Percentiles rank a stretch among this genome's conserved stretches.
These are phyloP conservation scores for Penicillium sp. DNA, from an alignment of 2,329 filamentous ascomycete genomes.

Conservation along the genomic window DNA sequence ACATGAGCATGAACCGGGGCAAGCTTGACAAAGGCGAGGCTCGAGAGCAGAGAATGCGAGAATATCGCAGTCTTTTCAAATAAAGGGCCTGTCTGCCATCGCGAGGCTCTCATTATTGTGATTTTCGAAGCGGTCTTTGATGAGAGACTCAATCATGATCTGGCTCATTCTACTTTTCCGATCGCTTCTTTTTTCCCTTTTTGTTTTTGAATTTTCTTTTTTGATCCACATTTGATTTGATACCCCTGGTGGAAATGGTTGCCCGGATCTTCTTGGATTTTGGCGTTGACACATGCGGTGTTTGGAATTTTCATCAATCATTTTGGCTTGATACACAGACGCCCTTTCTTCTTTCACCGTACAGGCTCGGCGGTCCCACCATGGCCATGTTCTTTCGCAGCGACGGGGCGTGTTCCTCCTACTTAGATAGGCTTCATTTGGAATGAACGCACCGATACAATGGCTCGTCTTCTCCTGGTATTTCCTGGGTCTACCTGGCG, in stretches of 20 bases:
- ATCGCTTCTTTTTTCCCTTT: too few relatives aligned
- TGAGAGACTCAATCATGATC: too few relatives aligned
- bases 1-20: slow-evolving; percentile 70
- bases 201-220: slow-evolving; percentile 4
- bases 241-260: too few relatives aligned
- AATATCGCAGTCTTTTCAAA: slow-evolving; percentile 55
- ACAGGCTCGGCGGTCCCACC: slow-evolving; percentile 3
- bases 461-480: neutral
- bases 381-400: neutral
- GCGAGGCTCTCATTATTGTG: too few relatives aligned
- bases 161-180: too few relatives aligned
- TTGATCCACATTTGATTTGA: slow-evolving; percentile 2
- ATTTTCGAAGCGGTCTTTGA: too few relatives aligned
- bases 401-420: neutral
- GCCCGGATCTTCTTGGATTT: too few relatives aligned
- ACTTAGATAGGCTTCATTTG: neutral
- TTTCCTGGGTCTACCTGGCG: neutral
- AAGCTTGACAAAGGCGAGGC: slow-evolving; percentile 56
- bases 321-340: too few relatives aligned
- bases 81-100: slow-evolving; percentile 6
- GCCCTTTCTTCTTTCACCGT: slow-evolving; percentile 2
- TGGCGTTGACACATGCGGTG: too few relatives aligned
- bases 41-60: slow-evolving; percentile 58
- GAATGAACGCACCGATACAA: neutral
- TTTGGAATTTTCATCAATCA: too few relatives aligned